A percentile compares a stretch with the other conserved stretches of the same genome.
phyloP scores from a whole-genome alignment of 208 protist species.

The Tritrichomonas foetus region DNA sequence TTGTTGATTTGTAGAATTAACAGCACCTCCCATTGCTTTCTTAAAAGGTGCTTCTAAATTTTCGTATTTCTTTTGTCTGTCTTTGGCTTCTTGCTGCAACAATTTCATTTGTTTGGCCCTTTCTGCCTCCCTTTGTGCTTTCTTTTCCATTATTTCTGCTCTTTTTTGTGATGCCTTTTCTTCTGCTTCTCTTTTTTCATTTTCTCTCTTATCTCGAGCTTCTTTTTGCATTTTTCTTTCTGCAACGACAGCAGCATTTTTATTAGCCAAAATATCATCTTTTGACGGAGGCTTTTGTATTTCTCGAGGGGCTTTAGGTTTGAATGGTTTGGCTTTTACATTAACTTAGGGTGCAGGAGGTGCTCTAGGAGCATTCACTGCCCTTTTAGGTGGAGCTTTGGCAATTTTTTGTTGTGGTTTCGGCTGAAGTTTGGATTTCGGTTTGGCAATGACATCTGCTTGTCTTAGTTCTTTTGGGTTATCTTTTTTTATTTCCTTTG shows the following conservation, averaged over 20 bases:
- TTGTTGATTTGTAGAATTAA: neutral
- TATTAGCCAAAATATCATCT: neutral
- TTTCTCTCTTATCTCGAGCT: neutral
- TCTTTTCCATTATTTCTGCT: neutral
- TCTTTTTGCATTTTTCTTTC: conserved; percentile 28
- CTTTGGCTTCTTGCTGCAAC: neutral
- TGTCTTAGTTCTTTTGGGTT: neutral
- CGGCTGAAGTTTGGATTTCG: neutral
- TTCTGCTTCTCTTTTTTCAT: neutral
- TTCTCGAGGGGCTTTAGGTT: neutral
- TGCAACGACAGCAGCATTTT: conserved; percentile 20
- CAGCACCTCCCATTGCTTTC: conserved; percentile 12
- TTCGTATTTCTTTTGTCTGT: neutral
- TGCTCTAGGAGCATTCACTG: neutral
- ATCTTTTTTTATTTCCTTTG: neutral
- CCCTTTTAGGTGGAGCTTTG: neutral
- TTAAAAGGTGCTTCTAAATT: neutral
- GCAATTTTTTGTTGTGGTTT: neutral
- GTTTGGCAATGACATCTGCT: neutral
- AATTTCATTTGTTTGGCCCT: neutral
- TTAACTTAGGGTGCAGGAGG: neutral
- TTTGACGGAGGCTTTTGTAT: neutral
- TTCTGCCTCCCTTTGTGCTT: neutral
- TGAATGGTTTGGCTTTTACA: neutral
- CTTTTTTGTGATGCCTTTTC: neutral